These are phyloP conservation scores for Pestalotiopsis fici DNA, from an alignment of 2,329 filamentous ascomycete genomes.

Conservation along the genomic window DNA sequence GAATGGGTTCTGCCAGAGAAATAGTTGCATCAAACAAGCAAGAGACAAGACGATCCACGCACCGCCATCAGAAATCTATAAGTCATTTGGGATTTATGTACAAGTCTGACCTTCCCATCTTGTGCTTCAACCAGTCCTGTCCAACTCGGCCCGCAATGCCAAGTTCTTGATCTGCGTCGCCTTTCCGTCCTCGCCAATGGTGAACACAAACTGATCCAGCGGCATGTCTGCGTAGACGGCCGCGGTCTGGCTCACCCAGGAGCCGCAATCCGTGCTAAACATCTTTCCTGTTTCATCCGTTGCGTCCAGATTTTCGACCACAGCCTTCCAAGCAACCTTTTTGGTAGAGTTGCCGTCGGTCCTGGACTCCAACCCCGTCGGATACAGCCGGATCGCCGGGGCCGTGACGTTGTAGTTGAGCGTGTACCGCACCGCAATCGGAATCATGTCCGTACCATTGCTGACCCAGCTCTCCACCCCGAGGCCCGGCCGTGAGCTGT, in stretches of 20 bases:
- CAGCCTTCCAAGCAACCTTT: slow-evolving; percentile 23
- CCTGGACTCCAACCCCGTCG: slow-evolving; percentile 22
- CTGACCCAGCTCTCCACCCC: slow-evolving; percentile 25
- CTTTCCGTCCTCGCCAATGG: slow-evolving; percentile 17
- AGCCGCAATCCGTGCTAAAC: slow-evolving; percentile 30
- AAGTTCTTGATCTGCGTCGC: slow-evolving; percentile 23
- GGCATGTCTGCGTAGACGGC: slow-evolving; percentile 28
- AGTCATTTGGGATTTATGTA: background rate
- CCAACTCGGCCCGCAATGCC: slow-evolving; percentile 22
- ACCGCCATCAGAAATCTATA: background rate
- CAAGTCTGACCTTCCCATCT: background rate
- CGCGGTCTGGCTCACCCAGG: slow-evolving; percentile 26
- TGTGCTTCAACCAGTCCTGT: slow-evolving; percentile 7
- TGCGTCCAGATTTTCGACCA: slow-evolving; percentile 24
- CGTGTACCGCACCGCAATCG: slow-evolving; percentile 23
- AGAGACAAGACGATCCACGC: background rate
- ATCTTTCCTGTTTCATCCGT: slow-evolving; percentile 18
- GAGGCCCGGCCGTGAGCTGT: slow-evolving; percentile 21
- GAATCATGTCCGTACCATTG: slow-evolving; percentile 28
- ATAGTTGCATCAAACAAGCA: too few relatives aligned
- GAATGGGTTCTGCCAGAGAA: too few relatives aligned
- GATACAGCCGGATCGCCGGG: slow-evolving; percentile 26
- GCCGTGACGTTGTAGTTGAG: slow-evolving; percentile 24
- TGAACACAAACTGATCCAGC: slow-evolving; percentile 30
- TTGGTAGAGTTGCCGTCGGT: slow-evolving; percentile 13